phyloP scores from a whole-genome alignment of 352 stramenopile genomes.

The Plasmopara halstedii region DNA sequence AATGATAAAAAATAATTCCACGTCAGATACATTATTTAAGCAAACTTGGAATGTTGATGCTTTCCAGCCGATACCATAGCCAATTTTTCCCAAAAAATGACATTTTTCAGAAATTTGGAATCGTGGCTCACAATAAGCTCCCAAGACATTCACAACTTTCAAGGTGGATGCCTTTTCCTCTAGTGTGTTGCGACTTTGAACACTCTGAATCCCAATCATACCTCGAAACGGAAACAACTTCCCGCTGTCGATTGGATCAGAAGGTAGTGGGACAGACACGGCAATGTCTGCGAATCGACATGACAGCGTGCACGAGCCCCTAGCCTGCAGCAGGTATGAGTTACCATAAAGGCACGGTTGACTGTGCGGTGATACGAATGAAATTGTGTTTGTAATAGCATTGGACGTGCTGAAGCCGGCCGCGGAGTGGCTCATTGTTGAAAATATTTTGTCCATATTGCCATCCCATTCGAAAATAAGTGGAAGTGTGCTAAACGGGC shows the following conservation, averaged over 20 bases:
- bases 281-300: constrained; percentile 71
- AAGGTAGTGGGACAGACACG: constrained; percentile 33
- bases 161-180: constrained; percentile 51
- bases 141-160: constrained; percentile 50
- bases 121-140: constrained; percentile 53
- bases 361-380: not conserved
- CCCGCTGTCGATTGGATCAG: constrained; percentile 51
- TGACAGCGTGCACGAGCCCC: constrained; percentile 38
- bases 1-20: constrained; percentile 51
- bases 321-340: constrained; percentile 34
- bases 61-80: constrained; percentile 71
- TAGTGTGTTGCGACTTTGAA: constrained; percentile 17
- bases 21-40: constrained; percentile 64
- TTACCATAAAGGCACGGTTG: constrained; percentile 45
- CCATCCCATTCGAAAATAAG: constrained; percentile 51
- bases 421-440: constrained; percentile 12
- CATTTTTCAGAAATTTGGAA: constrained; percentile 45
- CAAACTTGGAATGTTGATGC: constrained; percentile 55
- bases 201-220: constrained; percentile 72
- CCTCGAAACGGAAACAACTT: constrained; percentile 50
- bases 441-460: constrained; percentile 1
- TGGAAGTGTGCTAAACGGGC: constrained; percentile 65
- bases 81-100: constrained; percentile 73
- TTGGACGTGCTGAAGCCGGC: constrained; percentile 19
- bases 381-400: not conserved